Percentiles rank a stretch among this genome's conserved stretches.
Evolutionary conservation across 2,329 filamentous ascomycete species (phyloP).

Genomic region (Incumbomyces delicatus): DNA sequence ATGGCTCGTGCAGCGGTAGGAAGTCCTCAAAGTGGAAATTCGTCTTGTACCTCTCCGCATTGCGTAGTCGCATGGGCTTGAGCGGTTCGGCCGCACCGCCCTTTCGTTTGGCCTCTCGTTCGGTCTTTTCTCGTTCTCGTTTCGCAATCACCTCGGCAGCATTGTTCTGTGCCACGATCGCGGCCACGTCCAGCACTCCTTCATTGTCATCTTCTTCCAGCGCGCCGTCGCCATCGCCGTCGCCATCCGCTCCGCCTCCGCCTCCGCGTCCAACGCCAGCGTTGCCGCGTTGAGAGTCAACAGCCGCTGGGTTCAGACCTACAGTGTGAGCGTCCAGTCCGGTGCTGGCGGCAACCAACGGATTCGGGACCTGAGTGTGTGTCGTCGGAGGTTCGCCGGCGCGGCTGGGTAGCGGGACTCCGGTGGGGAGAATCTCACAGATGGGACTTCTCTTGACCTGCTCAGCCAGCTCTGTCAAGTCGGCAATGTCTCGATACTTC

Average conservation of each 20-base stretch:
- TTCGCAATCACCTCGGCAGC: conserved; percentile 54
- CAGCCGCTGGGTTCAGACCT: too few relatives aligned
- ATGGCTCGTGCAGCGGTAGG: conserved; percentile 36
- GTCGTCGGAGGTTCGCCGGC: conserved; percentile 21
- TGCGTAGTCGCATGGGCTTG: conserved; percentile 45
- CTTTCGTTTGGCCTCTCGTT: conserved; percentile 46
- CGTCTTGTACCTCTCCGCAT: conserved; percentile 49
- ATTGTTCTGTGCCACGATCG: conserved; percentile 54
- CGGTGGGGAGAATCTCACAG: conserved; percentile 50
- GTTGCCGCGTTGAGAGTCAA: conserved; percentile 37
- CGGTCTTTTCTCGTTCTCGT: conserved; percentile 54
- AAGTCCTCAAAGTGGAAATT: conserved; percentile 54
- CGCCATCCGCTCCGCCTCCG: too few relatives aligned
- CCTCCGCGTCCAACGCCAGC: too few relatives aligned
- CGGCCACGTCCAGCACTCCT: conserved; percentile 54
- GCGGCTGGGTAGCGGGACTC: conserved; percentile 42
- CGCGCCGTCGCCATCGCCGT: conserved; percentile 42
- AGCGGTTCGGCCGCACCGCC: conserved; percentile 34
- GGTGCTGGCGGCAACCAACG: conserved; percentile 47
- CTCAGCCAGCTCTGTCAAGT: conserved; percentile 50
- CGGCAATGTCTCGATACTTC: conserved; percentile 26
- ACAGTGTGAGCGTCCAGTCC: conserved; percentile 35
- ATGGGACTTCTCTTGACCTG: conserved; percentile 55
- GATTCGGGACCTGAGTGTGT: conserved; percentile 36
- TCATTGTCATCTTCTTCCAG: conserved; percentile 42